Base-by-base conservation (phyloP, 805 yeast species). In the Suhomyces sp. region DNA sequence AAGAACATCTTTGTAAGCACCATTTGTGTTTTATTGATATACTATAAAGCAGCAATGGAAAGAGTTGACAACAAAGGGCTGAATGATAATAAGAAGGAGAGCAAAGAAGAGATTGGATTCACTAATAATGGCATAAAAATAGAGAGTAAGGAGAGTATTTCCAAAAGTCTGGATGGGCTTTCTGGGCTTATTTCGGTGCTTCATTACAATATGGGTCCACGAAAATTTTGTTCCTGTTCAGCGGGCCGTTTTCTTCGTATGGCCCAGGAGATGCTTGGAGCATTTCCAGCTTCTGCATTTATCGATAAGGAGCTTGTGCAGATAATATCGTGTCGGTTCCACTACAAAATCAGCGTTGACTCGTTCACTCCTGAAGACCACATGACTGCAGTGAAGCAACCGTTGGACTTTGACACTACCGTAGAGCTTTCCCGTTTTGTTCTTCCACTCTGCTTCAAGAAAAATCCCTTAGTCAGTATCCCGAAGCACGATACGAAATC, bases 251-350 rank as follows among this genome's bases (percentile, higher is more conserved):
- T 92, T 54, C 70, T 94, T 47, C 73, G 75, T 15, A 68, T 87
- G 24, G 73, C 86, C 0, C 86, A 90, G 57, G 71, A 74, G 7
- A 75, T 79, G 17, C 29, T 46, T 68, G 87, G 31, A 71, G 82
- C 13, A 58, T 69, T 0, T 66, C 75, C 6, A 62, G 68, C 4
- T 77, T 64, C 68, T 4, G 76, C 87, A 2, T 37, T 19, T 9
- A 57, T 61, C 5, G 92, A 87, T 44, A 74, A 76, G 7, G 94
- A 90, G 44, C 65, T 93, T 45, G 77, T 89, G 7, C 98, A 93
- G 61, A 77, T 89, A 31, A 68, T 94, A 20, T 77, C 83, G 55
- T 94, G 99, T 64, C 78, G 87, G 8, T 90, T 86, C 60, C 96
- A 90, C 44, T 76, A 89, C 47, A 68, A 73, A 2, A 71, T 91